Percentiles rank a stretch among this genome's conserved stretches.
Evolutionary conservation across 148 eudicot species (phyloP).

Genomic region (Vaccinium corymbosum): DNA sequence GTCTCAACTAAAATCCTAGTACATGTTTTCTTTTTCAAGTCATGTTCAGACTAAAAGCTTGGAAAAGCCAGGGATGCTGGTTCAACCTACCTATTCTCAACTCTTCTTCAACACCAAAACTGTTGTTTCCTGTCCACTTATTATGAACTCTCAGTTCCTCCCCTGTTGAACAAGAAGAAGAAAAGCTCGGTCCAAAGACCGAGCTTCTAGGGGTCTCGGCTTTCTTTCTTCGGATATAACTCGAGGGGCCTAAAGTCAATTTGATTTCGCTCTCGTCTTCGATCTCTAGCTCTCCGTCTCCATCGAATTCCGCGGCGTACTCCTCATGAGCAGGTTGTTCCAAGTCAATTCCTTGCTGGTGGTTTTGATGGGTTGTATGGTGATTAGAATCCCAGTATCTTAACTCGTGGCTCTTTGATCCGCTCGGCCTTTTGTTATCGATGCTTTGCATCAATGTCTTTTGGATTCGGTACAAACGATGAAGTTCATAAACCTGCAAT

Average conservation of each 20-base stretch:
- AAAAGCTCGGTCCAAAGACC: conserved; percentile 45
- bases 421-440: conserved; percentile 15
- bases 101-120: conserved; percentile 23
- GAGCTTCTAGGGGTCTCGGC: conserved; percentile 21
- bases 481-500: conserved; percentile 81
- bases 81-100: conserved; percentile 31
- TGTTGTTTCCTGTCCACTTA: conserved; percentile 22
- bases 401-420: conserved; percentile 19
- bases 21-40: conserved; percentile 24
- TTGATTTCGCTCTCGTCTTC: conserved; percentile 62
- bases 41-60: conserved; percentile 56
- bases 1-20: no score
- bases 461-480: conserved; percentile 72
- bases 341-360: conserved; percentile 23
- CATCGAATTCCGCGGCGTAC: conserved; percentile 19
- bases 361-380: conserved; percentile 13
- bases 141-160: conserved; percentile 9
- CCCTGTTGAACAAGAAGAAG: conserved; percentile 48
- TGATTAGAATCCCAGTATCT: conserved; percentile 10
- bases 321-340: conserved; percentile 28
- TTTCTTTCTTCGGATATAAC: conserved; percentile 29
- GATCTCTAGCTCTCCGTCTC: conserved; percentile 18
- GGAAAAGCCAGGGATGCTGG: conserved; percentile 66
- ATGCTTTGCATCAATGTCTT: conserved; percentile 65
- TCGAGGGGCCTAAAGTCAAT: conserved; percentile 69